Percentiles rank a stretch among this genome's conserved stretches.
Evolutionary conservation across 495 filamentous ascomycete species (phyloP).

Genomic region (Annulohypoxylon nitens): DNA sequence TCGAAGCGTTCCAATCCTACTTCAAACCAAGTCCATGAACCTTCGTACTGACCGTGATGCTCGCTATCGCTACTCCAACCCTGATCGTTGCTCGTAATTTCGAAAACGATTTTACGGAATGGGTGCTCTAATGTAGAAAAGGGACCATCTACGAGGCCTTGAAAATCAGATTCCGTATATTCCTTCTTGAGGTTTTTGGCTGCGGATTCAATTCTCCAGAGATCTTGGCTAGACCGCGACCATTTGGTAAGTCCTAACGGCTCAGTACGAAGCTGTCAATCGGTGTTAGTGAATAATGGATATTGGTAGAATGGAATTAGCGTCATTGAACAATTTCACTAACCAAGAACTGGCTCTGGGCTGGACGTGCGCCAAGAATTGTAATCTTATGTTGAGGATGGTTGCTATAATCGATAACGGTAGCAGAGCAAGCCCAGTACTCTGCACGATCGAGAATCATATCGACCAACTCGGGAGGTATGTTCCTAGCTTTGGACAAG

Average conservation of each 20-base stretch:
- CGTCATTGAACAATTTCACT: conserved; percentile 6
- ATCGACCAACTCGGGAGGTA: conserved; percentile 77
- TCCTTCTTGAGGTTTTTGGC: conserved; percentile 48
- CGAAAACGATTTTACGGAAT: conserved; percentile 73
- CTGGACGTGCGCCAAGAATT: conserved; percentile 29
- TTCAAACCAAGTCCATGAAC: conserved; percentile 80
- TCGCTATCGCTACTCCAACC: conserved; percentile 64
- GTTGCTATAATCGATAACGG: conserved; percentile 41
- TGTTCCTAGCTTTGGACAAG: conserved; percentile 52
- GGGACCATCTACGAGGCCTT: conserved; percentile 50
- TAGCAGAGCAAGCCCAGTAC: conserved; percentile 73
- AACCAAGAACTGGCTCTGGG: conserved; percentile 58
- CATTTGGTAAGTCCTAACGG: conserved; percentile 57
- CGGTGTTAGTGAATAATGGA: conserved; percentile 9
- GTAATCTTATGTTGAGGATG: conserved; percentile 11
- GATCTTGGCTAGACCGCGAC: conserved; percentile 37
- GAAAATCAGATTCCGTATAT: conserved; percentile 50
- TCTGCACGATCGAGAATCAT: conserved; percentile 75
- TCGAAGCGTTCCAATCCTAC: conserved; percentile 66
- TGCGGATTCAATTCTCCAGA: conserved; percentile 28
- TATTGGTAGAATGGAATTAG: not conserved
- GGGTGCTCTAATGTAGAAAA: conserved; percentile 55
- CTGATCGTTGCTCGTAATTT: conserved; percentile 74
- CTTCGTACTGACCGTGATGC: conserved; percentile 63
- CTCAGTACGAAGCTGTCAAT: conserved; percentile 56